phyloP scores from a whole-genome alignment of 176 grass and related monocot species.

The Ensete ventricosum region DNA sequence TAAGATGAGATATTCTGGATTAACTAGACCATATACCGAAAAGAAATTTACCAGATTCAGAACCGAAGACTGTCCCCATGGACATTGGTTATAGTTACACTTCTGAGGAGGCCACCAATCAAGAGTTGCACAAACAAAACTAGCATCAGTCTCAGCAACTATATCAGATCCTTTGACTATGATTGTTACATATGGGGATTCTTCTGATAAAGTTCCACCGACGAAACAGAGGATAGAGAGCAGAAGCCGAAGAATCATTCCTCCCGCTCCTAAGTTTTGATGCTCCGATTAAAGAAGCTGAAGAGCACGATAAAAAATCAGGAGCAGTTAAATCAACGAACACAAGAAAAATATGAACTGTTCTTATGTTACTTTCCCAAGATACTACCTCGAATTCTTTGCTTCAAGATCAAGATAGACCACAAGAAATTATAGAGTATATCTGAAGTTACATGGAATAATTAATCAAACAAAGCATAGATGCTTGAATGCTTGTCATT shows the following conservation, averaged over 20 bases:
- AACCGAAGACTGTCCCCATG: conserved; percentile 73
- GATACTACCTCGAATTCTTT: background rate
- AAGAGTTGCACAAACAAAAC: conserved; percentile 77
- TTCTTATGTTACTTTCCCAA: background rate
- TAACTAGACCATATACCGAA: background rate
- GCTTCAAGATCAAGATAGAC: background rate
- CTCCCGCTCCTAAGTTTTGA: background rate
- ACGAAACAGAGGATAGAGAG: conserved; percentile 36
- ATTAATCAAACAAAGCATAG: background rate
- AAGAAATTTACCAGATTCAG: conserved; percentile 61
- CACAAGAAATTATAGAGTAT: background rate
- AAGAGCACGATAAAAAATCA: background rate
- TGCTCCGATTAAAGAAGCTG: background rate
- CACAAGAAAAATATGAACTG: background rate
- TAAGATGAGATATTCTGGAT: background rate
- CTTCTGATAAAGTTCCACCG: conserved; percentile 31
- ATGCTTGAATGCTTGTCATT: background rate
- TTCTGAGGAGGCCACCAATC: conserved; percentile 99
- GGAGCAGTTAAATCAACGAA: background rate
- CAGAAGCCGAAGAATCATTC: conserved; percentile 24
- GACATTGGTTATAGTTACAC: conserved; percentile 89
- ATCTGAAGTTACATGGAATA: conserved; percentile 1
- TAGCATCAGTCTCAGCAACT: conserved; percentile 54
- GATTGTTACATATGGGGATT: conserved; percentile 51
- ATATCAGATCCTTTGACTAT: conserved; percentile 52